A percentile compares a stretch with the other conserved stretches of the same genome.
Conservation (phyloP, 345 rosid species). For the Syzygium oleosum region DNA sequence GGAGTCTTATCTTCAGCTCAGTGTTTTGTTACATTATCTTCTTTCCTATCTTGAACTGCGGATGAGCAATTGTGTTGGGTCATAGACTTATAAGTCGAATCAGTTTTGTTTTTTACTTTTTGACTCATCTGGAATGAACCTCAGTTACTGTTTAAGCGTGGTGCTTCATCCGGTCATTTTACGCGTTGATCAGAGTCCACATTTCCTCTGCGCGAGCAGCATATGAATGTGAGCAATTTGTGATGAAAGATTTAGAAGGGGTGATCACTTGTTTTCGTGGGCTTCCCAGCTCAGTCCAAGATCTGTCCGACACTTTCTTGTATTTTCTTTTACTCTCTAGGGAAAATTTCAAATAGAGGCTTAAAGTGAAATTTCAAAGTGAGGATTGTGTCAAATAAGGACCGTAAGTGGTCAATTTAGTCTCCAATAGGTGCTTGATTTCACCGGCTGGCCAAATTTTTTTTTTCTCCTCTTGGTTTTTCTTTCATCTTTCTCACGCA, state of each 20-base stretch:
- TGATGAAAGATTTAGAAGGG: background rate
- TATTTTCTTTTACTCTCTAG: background rate
- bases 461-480: no score
- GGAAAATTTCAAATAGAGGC: no score
- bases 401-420: no score
- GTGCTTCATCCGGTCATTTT: background rate
- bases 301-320: background rate
- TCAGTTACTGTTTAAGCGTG: background rate
- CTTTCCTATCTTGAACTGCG: background rate
- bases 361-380: no score
- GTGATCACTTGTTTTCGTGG: no score
- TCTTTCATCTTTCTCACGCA: no score
- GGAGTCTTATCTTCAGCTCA: background rate
- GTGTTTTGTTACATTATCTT: background rate
- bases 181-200: background rate
- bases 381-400: no score
- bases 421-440: no score
- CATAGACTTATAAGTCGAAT: background rate
- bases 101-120: background rate
- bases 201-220: background rate
- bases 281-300: background rate
- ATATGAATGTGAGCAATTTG: background rate
- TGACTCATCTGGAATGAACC: background rate
- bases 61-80: background rate
- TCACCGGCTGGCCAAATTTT: no score